Evolutionary conservation across 2,329 filamentous ascomycete genomes (phyloP), one percentile per base, ranked within the genome.

Genomic region (Arthrobotrys iridis): DNA sequence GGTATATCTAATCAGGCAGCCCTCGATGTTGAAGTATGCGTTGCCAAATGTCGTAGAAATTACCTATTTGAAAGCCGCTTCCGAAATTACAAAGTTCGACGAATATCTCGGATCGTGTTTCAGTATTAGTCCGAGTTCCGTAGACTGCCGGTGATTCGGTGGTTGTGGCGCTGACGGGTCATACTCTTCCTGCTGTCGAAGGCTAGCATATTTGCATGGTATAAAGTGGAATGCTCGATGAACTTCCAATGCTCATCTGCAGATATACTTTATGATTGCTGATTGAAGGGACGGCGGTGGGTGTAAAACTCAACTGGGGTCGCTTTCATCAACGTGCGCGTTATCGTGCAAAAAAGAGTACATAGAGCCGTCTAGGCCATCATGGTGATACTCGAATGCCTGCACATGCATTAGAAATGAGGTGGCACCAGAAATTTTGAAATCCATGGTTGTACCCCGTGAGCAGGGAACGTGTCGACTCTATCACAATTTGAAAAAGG

Each of bases 371-470:
- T 55, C 50, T 37, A 55, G 50, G 15, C 50, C 50, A 37, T 55
- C 50, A 7, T 35, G 22, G 20, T 30, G 24, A 55, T 55, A 18
- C n/a, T 10, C 24, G 10, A 55, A 30, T 55, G 50, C 50, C 7
- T 55, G 50, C 35, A 55, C 50, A 55, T 55, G 50, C 50, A 55
- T 55, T 55, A 55, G 50, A 55, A 55, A 55, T 55, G 50, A 55
- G 50, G 50, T 55, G 30, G 50, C 50, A 55, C 50, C 35, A 37
- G 18, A 24, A 24, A n/a, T n/a, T n/a, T n/a, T n/a, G n/a, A 24
- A 40, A 55, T 37, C 7, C 8, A 24, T 6, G n/a, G 30, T 55
- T 55, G 37, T 18, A 55, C 30, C 50, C 37, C 30, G 28, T 30
- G 18, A 55, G 30, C 50, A n/a, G 50, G 50, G 50, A 30, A 22